These are phyloP conservation scores for Linnemannia zychae DNA, from an alignment of 192 early-diverging fungal genomes.

Conservation along the genomic window DNA sequence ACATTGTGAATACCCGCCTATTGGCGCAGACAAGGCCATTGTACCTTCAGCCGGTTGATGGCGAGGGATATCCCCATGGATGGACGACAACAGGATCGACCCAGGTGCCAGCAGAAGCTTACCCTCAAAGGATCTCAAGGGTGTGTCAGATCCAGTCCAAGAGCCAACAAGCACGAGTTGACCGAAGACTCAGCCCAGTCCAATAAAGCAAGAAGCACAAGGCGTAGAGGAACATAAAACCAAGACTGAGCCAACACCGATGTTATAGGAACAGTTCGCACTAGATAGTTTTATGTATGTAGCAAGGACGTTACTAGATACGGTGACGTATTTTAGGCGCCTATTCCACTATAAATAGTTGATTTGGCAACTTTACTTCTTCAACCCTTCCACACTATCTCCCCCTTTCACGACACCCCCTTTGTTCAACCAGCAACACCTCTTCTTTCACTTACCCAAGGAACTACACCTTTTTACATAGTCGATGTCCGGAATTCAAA, in stretches of 20 bases:
- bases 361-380: not conserved
- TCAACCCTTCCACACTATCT: not conserved
- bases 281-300: no score
- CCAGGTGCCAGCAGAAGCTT: not conserved
- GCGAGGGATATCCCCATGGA: conserved; percentile 2
- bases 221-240: no score
- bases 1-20: not conserved
- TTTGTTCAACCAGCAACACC: not conserved
- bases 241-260: no score
- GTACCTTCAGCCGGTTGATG: conserved; percentile 8
- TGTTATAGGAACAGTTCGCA: no score
- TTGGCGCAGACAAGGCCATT: not conserved
- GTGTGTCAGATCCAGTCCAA: not conserved
- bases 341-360: not conserved
- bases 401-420: not conserved
- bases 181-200: no score
- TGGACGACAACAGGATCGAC: not conserved
- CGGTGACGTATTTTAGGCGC: no score
- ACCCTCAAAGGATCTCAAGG: not conserved
- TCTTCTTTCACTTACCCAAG: not conserved
- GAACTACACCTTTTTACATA: not conserved
- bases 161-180: not conserved
- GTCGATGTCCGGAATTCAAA: conserved; percentile 60
- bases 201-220: no score
- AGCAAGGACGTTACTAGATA: no score